Evolutionary conservation across 768 basidiomycete species (phyloP).

Genomic region (Tulasnella calospora): DNA sequence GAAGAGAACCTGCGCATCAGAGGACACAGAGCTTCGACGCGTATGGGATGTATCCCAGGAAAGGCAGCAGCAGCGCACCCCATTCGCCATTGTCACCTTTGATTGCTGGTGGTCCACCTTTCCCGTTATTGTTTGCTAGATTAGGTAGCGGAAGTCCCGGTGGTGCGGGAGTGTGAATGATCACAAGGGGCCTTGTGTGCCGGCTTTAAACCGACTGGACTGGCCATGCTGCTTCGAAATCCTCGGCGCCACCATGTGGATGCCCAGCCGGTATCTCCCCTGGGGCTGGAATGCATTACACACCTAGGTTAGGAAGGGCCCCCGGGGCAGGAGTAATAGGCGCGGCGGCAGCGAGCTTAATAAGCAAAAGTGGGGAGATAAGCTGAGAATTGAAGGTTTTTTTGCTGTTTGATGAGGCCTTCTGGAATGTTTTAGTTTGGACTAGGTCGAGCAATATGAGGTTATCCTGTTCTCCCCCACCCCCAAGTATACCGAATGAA

Average conservation of each 20-base stretch:
- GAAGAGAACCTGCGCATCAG: background rate
- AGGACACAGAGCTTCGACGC: background rate
- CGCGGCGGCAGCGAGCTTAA: conserved; percentile 24
- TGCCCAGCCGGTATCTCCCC: conserved; percentile 18
- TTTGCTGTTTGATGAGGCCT: background rate
- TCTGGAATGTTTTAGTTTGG: too few species aligned
- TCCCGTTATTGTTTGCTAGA: background rate
- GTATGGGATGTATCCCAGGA: background rate
- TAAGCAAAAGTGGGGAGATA: conserved; percentile 23
- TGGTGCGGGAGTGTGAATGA: background rate
- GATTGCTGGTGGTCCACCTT: background rate
- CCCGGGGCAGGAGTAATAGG: background rate
- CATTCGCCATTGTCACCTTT: background rate
- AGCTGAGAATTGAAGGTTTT: conserved; percentile 6
- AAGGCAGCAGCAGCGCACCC: background rate
- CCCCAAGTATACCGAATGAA: too few species aligned
- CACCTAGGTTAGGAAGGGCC: background rate
- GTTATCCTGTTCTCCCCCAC: too few species aligned
- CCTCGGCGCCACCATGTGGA: conserved; percentile 33
- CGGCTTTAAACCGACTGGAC: conserved; percentile 29
- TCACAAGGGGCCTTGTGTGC: background rate
- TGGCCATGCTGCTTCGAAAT: conserved; percentile 32
- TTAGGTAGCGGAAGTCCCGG: background rate
- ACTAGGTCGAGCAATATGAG: too few species aligned
- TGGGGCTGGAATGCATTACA: conserved; percentile 16